Evolutionary conservation across 2,329 filamentous ascomycete species (phyloP).

Genomic region (Lachnellula arida): DNA sequence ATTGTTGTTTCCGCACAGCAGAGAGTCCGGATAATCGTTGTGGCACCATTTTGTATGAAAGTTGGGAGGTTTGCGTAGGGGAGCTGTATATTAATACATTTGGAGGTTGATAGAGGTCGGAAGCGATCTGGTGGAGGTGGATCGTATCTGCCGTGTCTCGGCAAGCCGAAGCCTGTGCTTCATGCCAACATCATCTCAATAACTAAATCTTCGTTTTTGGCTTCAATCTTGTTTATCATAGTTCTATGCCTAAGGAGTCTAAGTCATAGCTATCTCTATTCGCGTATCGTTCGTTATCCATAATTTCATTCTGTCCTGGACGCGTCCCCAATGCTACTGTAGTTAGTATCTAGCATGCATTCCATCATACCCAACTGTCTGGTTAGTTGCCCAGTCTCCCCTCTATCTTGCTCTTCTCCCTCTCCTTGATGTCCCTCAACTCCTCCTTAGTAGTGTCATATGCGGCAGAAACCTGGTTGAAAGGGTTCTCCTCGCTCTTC

Average conservation of each 20-base stretch:
- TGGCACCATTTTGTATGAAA: conserved; percentile 18
- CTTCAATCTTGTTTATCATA: not conserved
- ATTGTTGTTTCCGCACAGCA: conserved; percentile 30
- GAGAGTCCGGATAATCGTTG: conserved; percentile 23
- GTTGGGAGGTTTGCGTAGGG: not conserved
- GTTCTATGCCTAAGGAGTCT: not conserved
- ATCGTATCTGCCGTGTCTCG: not conserved
- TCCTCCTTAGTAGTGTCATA: conserved; percentile 82
- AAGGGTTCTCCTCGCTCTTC: conserved; percentile 90
- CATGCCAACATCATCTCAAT: not conserved
- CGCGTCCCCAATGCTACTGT: not conserved
- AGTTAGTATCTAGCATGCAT: not conserved
- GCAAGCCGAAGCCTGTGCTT: not conserved
- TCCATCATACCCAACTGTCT: conserved; percentile 22
- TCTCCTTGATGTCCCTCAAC: conserved; percentile 56
- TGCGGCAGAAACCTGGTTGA: conserved; percentile 73
- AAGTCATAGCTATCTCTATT: not conserved
- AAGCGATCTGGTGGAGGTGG: not conserved
- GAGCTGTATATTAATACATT: not conserved
- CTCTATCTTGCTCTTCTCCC: conserved; percentile 73
- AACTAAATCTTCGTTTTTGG: not conserved
- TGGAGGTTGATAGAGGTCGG: not conserved
- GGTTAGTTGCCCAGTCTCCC: conserved; percentile 46
- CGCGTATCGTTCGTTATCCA: not conserved
- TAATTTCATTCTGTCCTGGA: not conserved